Percentiles rank a stretch among this genome's conserved stretches.
Conservation (phyloP, 2,329 filamentous ascomycete species). For the Macrophomina tecta region DNA sequence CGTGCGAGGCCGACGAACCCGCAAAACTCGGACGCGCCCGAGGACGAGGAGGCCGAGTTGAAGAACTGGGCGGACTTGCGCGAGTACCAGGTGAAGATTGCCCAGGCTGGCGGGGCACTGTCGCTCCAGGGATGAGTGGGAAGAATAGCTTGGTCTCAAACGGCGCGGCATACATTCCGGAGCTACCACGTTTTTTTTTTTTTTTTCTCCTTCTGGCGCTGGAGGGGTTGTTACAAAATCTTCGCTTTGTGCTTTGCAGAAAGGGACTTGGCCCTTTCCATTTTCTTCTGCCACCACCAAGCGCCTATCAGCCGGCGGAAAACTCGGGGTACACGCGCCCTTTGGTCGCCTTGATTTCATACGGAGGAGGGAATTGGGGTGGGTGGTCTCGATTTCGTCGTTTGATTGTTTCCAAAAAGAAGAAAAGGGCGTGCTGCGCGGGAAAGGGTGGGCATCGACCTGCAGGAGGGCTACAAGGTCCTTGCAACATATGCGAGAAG, state of each 20-base stretch:
- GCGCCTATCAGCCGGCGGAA: neutral
- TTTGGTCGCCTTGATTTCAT: slow-evolving; percentile 6
- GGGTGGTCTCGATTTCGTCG: neutral
- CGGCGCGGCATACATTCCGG: neutral
- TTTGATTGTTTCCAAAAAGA: neutral
- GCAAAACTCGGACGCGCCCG: slow-evolving; percentile 35
- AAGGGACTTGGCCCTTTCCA: neutral
- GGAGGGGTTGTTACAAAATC: slow-evolving; percentile 6
- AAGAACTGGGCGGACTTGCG: slow-evolving; percentile 78
- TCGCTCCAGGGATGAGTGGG: slow-evolving; percentile 21
- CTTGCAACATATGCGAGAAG: too few species aligned
- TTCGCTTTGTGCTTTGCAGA: neutral
- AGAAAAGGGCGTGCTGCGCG: slow-evolving; percentile 2
- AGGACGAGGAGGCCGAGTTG: slow-evolving; percentile 77
- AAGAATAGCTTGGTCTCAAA: neutral
- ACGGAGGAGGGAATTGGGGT: neutral
- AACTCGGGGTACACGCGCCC: neutral
- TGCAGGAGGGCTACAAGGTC: neutral
- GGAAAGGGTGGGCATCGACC: neutral
- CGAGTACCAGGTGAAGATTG: slow-evolving; percentile 77
- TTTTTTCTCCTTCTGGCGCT: slow-evolving; percentile 8
- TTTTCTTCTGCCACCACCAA: neutral
- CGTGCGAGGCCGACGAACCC: slow-evolving; percentile 11
- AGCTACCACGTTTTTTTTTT: neutral
- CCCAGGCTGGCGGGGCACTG: slow-evolving; percentile 62